phyloP scores from a whole-genome alignment of 2,329 filamentous ascomycete species.

The Neonectria ditissima region DNA sequence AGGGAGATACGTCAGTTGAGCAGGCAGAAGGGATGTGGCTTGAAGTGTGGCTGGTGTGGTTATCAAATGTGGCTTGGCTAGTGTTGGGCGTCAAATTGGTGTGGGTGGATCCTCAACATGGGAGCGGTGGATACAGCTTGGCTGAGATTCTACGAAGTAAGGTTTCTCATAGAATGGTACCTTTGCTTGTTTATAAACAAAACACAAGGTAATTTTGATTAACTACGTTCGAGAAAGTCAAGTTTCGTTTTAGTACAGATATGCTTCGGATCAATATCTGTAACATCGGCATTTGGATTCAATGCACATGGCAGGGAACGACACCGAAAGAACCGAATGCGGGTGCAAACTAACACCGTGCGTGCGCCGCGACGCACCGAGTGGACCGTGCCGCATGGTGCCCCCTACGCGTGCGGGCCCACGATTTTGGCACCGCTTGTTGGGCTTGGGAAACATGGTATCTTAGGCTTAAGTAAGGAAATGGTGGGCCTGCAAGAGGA shows the following conservation, averaged over 20 bases:
- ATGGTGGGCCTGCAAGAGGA: background rate
- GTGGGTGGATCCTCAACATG: background rate
- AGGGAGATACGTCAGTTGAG: background rate
- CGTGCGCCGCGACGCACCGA: background rate
- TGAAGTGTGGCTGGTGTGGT: background rate
- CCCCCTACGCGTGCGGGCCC: background rate
- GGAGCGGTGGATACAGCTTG: no score
- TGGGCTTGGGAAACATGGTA: background rate
- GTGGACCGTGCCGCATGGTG: background rate
- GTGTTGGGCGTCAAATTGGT: background rate
- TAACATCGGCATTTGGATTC: background rate
- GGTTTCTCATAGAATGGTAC: background rate
- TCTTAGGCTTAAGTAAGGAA: background rate
- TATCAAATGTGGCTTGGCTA: background rate
- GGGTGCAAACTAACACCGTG: conserved; percentile 11
- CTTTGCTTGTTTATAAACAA: background rate
- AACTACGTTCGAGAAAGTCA: background rate
- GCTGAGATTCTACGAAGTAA: background rate
- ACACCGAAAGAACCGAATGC: background rate
- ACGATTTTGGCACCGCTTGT: background rate
- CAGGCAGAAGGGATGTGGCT: conserved; percentile 4
- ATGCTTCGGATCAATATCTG: background rate
- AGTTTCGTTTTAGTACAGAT: background rate
- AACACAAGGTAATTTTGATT: background rate
- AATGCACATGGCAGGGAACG: background rate